Evolutionary conservation across 305 asterid genomes (phyloP).

Genomic region (Coffea humblotiana): DNA sequence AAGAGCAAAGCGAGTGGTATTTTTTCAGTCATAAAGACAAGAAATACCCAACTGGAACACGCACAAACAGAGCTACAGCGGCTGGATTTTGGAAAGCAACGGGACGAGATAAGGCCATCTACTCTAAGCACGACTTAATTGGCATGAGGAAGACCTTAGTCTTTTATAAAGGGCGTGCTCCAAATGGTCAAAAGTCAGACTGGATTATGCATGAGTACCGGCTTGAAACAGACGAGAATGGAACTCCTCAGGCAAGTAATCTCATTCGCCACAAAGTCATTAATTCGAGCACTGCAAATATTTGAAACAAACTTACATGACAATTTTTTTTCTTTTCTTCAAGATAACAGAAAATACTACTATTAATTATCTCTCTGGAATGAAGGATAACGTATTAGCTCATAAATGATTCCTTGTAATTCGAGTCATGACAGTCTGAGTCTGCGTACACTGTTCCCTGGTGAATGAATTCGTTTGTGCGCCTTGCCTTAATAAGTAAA

Average conservation of each 20-base stretch:
- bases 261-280: not conserved
- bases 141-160: slow-evolving; percentile 87
- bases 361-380: not conserved
- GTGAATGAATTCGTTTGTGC: not conserved
- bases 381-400: not conserved
- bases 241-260: slow-evolving; percentile 62
- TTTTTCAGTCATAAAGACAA: slow-evolving; percentile 87
- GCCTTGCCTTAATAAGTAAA: not conserved
- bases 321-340: not conserved
- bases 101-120: slow-evolving; percentile 77
- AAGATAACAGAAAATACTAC: not conserved
- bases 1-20: slow-evolving; percentile 75
- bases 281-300: not conserved
- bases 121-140: slow-evolving; percentile 58
- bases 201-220: slow-evolving; percentile 93
- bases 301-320: not conserved
- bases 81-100: slow-evolving; percentile 94
- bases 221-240: slow-evolving; percentile 68
- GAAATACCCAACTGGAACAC: slow-evolving; percentile 80
- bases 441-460: not conserved
- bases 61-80: slow-evolving; percentile 75
- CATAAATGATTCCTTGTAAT: no score
- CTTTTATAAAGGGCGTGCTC: slow-evolving; percentile 79
- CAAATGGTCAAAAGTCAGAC: slow-evolving; percentile 80
- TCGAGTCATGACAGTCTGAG: no score